These are phyloP conservation scores for Trypanosoma vivax DNA, from an alignment of 208 protist genomes.

Conservation along the genomic window DNA sequence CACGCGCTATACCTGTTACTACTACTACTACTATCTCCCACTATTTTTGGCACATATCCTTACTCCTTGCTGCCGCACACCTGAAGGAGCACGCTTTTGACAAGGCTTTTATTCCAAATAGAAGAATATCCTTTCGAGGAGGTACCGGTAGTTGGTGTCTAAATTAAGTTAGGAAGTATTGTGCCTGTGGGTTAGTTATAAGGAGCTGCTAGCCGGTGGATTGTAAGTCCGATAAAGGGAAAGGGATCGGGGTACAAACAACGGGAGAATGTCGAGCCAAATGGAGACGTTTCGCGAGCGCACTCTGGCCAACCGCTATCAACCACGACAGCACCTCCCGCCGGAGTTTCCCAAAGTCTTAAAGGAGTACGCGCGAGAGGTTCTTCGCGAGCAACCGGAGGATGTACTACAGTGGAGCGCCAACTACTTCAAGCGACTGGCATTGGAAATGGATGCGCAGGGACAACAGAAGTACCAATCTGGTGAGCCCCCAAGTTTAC, in stretches of 20 bases:
- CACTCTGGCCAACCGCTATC: slow-evolving; percentile 83
- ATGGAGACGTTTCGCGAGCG: slow-evolving; percentile 75
- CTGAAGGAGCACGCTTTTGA: too few species aligned
- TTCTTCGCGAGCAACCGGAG: slow-evolving; percentile 84
- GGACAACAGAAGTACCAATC: slow-evolving; percentile 36
- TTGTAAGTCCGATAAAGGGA: background rate
- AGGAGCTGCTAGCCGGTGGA: background rate
- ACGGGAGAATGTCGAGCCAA: slow-evolving; percentile 2
- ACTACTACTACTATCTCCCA: too few species aligned
- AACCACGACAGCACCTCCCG: slow-evolving; percentile 81
- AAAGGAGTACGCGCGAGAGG: slow-evolving; percentile 91
- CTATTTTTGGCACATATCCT: too few species aligned
- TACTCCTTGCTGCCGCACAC: too few species aligned
- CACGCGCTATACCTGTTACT: too few species aligned
- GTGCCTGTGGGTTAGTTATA: too few species aligned
- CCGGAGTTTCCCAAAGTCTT: slow-evolving; percentile 80
- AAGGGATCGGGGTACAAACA: background rate
- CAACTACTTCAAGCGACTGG: slow-evolving; percentile 87
- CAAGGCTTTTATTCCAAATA: too few species aligned
- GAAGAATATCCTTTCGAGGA: too few species aligned
- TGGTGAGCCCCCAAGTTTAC: too few species aligned
- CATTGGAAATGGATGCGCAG: slow-evolving; percentile 62
- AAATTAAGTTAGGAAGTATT: too few species aligned
- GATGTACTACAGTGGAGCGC: slow-evolving; percentile 90
- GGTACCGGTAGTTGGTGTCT: too few species aligned